Base-by-base conservation (phyloP, 192 early-diverging fungal genomes). In the Coemansia sp. region DNA sequence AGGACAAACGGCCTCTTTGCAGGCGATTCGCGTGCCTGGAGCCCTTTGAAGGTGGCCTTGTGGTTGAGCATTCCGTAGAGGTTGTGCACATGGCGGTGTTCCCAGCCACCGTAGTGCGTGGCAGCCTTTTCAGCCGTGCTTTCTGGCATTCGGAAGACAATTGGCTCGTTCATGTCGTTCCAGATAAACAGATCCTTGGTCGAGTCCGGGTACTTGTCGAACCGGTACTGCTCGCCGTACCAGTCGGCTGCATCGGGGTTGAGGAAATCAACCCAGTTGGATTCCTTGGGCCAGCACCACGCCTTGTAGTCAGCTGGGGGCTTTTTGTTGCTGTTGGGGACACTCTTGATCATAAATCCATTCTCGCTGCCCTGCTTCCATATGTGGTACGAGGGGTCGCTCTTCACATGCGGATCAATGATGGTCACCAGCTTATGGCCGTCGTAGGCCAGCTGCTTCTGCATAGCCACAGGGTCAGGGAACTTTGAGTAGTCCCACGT, bases 101-200 rank as follows among this genome's bases (percentile, higher is more conserved):
- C 98, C 80, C 89, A 89, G 54, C 88, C 88, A 45, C 87, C 91
- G 72, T 89, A 68, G 74, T 99, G 98, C 65, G 93, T 80, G 57
- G 88, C 85, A 73, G 97, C 95, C 85, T 98, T 98, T 45, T 89
- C 93, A 85, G 95, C 92, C 1, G 97, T 96, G 46, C 93, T 94
- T 69, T 99, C 98, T 36, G 98, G 95, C 3, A 95, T 96, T 77
- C 80, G 95, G 71, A 98, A 98, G 4, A 98, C 90, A 7, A 91
- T 88, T 0, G 95, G 96, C 82, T 99, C 98, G 77, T 99, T 99
- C 98, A 99, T 99, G 70, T 99, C 98, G 82, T 98, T 98, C 98
- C 98, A 99, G 0, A 94, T 90, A 75, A 91, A 95, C 18, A 98
- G 85, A 52, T 73, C 73, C 22, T 84, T 80, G 15, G 94, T 93